These are phyloP conservation scores for Cenococcum geophilum DNA, from an alignment of 495 filamentous ascomycete genomes.

Conservation along the genomic window DNA sequence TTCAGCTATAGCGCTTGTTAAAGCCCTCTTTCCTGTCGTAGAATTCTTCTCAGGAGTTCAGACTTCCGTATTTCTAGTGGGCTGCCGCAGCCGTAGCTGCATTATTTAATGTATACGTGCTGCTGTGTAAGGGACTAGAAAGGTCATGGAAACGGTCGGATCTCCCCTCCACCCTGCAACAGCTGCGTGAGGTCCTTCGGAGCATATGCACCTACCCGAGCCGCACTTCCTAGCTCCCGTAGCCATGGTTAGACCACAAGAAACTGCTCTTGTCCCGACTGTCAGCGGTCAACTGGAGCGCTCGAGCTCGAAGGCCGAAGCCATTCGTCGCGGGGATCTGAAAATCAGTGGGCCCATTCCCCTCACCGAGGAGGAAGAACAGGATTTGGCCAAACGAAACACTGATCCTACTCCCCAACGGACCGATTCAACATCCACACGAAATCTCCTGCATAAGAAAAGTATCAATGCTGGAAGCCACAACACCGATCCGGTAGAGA, in stretches of 20 bases:
- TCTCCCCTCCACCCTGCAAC: slow-evolving; percentile 9
- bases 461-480: not conserved
- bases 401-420: slow-evolving; percentile 1
- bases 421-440: not conserved
- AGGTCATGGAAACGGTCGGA: slow-evolving; percentile 14
- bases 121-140: slow-evolving; percentile 8
- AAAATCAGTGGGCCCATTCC: slow-evolving; percentile 37
- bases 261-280: slow-evolving; percentile 20
- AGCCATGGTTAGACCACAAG: slow-evolving; percentile 24
- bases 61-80: not conserved
- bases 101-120: slow-evolving; percentile 15
- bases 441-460: not conserved
- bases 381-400: slow-evolving; percentile 20
- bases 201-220: slow-evolving; percentile 7
- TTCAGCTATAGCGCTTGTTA: too few relatives aligned
- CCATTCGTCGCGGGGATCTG: slow-evolving; percentile 34
- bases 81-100: slow-evolving; percentile 4
- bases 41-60: slow-evolving; percentile 5
- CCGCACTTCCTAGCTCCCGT: not conserved
- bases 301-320: slow-evolving; percentile 31
- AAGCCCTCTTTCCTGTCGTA: not conserved
- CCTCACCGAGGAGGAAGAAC: slow-evolving; percentile 26
- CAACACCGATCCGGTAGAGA: not conserved
- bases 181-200: slow-evolving; percentile 13
- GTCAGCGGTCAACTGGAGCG: slow-evolving; percentile 18